Evolutionary conservation across 257 asterid genomes (phyloP).

Genomic region (Datura wrightii): DNA sequence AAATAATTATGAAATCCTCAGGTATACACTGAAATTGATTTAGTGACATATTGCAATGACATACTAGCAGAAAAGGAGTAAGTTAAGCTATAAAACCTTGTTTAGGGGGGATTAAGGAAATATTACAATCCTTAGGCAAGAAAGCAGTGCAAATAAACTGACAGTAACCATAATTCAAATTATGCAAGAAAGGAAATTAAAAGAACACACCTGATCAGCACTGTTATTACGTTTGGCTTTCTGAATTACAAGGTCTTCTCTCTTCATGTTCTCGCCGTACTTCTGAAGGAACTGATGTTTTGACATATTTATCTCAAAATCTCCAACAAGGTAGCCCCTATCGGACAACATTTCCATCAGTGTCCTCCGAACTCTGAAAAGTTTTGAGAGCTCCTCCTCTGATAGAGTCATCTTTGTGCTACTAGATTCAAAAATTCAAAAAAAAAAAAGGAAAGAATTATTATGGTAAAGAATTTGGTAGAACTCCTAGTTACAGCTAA

Average conservation of each 20-base stretch:
- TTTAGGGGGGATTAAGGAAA: not conserved
- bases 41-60: not conserved
- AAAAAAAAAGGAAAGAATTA: not conserved
- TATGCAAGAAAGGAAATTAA: not conserved
- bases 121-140: not conserved
- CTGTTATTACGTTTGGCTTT: constrained; percentile 56
- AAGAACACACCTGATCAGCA: constrained; percentile 64
- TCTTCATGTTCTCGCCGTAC: constrained; percentile 80
- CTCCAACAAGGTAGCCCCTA: constrained; percentile 47
- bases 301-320: constrained; percentile 45
- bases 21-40: not conserved
- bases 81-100: not conserved
- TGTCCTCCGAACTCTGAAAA: constrained; percentile 43
- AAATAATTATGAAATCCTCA: not conserved
- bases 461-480: constrained; percentile 7
- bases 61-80: constrained; percentile 10
- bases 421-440: not conserved
- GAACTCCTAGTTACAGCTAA: not conserved
- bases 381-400: constrained; percentile 27
- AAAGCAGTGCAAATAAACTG: not conserved
- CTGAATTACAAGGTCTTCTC: constrained; percentile 71
- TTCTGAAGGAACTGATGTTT: constrained; percentile 38
- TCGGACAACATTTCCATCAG: constrained; percentile 49
- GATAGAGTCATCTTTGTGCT: constrained; percentile 33
- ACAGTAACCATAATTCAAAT: not conserved